phyloP scores from a whole-genome alignment of 129 eudicot species.

The Cynara cardunculus region DNA sequence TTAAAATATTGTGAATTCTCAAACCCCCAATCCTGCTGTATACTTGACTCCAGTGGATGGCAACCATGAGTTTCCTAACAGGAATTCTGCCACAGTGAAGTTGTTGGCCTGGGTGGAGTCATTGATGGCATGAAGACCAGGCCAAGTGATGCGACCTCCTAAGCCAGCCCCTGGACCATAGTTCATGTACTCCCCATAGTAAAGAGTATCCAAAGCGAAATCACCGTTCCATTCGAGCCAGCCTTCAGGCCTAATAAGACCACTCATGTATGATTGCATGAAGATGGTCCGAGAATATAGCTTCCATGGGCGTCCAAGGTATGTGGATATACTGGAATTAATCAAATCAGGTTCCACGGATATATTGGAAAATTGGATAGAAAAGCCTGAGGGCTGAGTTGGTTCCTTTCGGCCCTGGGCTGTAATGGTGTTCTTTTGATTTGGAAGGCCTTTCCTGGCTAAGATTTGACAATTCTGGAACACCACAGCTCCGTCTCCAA shows the following conservation, averaged over 20 bases:
- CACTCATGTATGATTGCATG: constrained; percentile 72
- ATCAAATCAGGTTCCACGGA: constrained; percentile 50
- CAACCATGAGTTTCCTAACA: constrained; percentile 77
- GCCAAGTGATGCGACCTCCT: constrained; percentile 67
- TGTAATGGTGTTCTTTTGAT: constrained; percentile 81
- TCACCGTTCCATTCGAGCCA: constrained; percentile 90
- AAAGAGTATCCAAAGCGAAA: constrained; percentile 57
- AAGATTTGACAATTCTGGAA: constrained; percentile 75
- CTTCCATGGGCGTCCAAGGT: constrained; percentile 92
- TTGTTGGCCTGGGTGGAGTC: constrained; percentile 44
- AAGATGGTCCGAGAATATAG: constrained; percentile 60
- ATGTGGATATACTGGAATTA: constrained; percentile 32
- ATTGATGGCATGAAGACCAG: constrained; percentile 61
- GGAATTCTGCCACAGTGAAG: constrained; percentile 66
- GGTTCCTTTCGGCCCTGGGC: constrained; percentile 81
- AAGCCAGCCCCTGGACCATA: constrained; percentile 77
- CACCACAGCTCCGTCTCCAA: constrained; percentile 68
- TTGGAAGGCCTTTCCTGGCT: constrained; percentile 71
- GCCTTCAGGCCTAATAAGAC: constrained; percentile 56
- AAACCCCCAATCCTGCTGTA: constrained; percentile 49
- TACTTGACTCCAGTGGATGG: constrained; percentile 53
- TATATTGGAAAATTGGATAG: constrained; percentile 70
- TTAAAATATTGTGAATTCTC: background rate
- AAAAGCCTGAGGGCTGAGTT: constrained; percentile 59
- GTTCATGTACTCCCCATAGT: constrained; percentile 73